These are phyloP conservation scores for Hymenochaete sp. DNA, from an alignment of 1,284 basidiomycete species.

Conservation along the genomic window DNA sequence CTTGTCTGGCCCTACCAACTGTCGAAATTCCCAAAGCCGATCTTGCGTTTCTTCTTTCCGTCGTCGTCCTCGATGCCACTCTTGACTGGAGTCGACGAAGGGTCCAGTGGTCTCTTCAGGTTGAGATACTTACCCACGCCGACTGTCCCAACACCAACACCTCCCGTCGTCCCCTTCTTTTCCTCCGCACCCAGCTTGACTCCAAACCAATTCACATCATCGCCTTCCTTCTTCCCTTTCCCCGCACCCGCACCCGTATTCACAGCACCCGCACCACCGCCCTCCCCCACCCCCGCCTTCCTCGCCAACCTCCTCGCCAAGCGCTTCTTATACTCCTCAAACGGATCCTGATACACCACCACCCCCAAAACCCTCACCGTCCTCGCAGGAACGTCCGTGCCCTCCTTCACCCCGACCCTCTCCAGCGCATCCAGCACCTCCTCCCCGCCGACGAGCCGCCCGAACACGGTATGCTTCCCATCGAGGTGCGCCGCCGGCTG, in stretches of 20 bases:
- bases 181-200: slow-evolving; percentile 52
- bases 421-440: slow-evolving; percentile 84
- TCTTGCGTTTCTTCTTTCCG: slow-evolving; percentile 60
- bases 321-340: slow-evolving; percentile 74
- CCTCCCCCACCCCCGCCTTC: slow-evolving; percentile 47
- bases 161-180: slow-evolving; percentile 19
- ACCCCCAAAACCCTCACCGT: slow-evolving; percentile 73
- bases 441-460: slow-evolving; percentile 91
- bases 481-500: slow-evolving; percentile 70
- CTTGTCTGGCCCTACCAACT: slow-evolving; percentile 49
- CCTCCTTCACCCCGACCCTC: slow-evolving; percentile 69
- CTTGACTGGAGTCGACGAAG: slow-evolving; percentile 7
- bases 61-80: slow-evolving; percentile 30
- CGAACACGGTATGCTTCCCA: slow-evolving; percentile 92
- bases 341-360: slow-evolving; percentile 78
- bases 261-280: slow-evolving; percentile 17
- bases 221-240: slow-evolving; percentile 40
- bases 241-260: slow-evolving; percentile 15
- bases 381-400: slow-evolving; percentile 80
- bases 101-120: slow-evolving; percentile 40
- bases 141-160: slow-evolving; percentile 20
- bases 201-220: slow-evolving; percentile 80
- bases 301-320: slow-evolving; percentile 66
- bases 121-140: slow-evolving; percentile 62
- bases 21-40: slow-evolving; percentile 76